Evolutionary conservation across 805 yeast genomes (phyloP).

Genomic region (Candida hungchunana): DNA sequence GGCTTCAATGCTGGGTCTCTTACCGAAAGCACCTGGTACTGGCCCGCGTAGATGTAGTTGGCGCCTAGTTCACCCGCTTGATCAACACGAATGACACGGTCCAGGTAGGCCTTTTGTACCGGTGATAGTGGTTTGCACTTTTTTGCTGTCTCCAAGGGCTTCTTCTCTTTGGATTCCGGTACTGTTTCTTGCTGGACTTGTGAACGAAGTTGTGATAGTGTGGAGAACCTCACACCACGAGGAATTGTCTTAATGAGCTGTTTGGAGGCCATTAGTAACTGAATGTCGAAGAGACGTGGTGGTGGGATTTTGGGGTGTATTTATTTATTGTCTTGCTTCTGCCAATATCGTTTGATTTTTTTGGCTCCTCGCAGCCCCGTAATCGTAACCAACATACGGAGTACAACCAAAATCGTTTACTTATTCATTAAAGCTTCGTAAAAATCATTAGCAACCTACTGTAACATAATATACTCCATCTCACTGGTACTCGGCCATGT

Average conservation of each 20-base stretch:
- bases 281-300: too few species aligned
- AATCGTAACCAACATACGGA: too few species aligned
- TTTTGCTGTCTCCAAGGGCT: slow-evolving; percentile 3
- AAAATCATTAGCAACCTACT: too few species aligned
- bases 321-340: too few species aligned
- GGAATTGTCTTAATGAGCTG: slow-evolving; percentile 13
- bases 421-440: too few species aligned
- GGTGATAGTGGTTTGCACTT: slow-evolving; percentile 25
- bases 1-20: slow-evolving; percentile 76
- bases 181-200: slow-evolving; percentile 11
- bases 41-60: slow-evolving; percentile 88
- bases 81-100: slow-evolving; percentile 81
- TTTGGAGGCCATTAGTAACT: slow-evolving; percentile 4
- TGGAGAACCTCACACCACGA: slow-evolving; percentile 18
- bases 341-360: too few species aligned
- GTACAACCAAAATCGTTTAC: too few species aligned
- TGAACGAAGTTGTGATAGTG: slow-evolving; percentile 20
- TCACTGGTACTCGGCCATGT: background rate
- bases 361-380: too few species aligned
- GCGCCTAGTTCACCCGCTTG: slow-evolving; percentile 99
- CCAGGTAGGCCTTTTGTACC: slow-evolving; percentile 69
- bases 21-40: slow-evolving; percentile 66
- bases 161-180: background rate
- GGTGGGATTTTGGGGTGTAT: too few species aligned
- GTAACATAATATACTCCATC: background rate